Evolutionary conservation across 2,329 filamentous ascomycete genomes (phyloP).

Genomic region (Beauveria asiatica): DNA sequence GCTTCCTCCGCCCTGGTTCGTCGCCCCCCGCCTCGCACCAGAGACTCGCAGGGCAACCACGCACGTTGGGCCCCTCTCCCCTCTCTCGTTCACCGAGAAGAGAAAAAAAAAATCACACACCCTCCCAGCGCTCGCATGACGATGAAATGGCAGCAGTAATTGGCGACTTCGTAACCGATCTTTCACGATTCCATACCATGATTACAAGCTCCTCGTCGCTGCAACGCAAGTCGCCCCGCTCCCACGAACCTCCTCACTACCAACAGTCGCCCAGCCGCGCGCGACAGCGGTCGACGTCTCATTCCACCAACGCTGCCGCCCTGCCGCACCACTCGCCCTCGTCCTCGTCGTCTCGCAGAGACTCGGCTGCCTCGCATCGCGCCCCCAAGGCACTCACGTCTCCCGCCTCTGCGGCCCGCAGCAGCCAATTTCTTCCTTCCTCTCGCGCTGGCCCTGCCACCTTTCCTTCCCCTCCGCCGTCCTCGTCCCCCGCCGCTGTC

Average conservation of each 20-base stretch:
- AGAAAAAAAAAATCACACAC: not conserved
- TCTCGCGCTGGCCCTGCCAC: conserved; percentile 34
- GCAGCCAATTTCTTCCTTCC: conserved; percentile 17
- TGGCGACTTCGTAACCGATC: conserved; percentile 66
- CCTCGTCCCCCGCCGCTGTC: conserved; percentile 38
- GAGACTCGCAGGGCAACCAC: conserved; percentile 11
- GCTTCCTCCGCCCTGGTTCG: not conserved
- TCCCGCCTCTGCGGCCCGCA: conserved; percentile 10
- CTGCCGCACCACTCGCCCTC: conserved; percentile 10
- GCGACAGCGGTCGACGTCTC: conserved; percentile 13
- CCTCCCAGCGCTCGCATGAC: conserved; percentile 13
- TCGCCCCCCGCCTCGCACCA: not conserved
- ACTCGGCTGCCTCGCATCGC: conserved; percentile 13
- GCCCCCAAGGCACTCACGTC: conserved; percentile 16
- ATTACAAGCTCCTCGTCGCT: conserved; percentile 42
- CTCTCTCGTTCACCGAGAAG: not conserved
- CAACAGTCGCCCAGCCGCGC: conserved; percentile 23
- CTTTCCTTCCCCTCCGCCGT: conserved; percentile 47
- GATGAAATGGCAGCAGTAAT: conserved; percentile 56
- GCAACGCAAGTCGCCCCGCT: conserved; percentile 36
- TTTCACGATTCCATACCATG: conserved; percentile 62
- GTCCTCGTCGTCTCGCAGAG: conserved; percentile 12
- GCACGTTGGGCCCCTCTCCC: not conserved
- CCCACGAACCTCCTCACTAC: conserved; percentile 24
- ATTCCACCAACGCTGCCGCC: not conserved